phyloP scores from a whole-genome alignment of 805 yeast species.

The Starmera amethionina region DNA sequence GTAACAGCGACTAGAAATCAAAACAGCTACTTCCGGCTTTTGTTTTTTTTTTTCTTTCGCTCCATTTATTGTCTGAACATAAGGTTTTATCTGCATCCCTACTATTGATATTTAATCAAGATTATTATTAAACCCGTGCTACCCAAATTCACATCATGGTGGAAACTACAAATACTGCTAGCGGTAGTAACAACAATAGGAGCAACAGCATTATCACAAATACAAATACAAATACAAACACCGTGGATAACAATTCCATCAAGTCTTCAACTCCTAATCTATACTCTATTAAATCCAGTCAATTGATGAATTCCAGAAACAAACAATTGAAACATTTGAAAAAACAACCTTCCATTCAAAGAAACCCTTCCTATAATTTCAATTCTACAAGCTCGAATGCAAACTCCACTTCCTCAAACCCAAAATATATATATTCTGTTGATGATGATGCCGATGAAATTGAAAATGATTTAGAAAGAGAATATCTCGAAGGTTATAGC shows the following conservation, averaged over 20 bases:
- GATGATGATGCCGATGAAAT: slow-evolving; percentile 76
- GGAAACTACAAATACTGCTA: background rate
- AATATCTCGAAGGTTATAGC: slow-evolving; percentile 61
- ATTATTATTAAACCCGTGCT: too few species aligned
- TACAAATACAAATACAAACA: background rate
- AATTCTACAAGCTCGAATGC: slow-evolving; percentile 2
- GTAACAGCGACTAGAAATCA: too few species aligned
- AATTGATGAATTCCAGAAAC: too few species aligned
- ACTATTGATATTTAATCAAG: background rate
- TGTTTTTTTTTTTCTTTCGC: too few species aligned
- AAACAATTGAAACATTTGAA: slow-evolving; percentile 2
- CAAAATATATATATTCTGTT: slow-evolving; percentile 50
- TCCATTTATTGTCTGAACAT: too few species aligned
- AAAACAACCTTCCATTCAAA: slow-evolving; percentile 14
- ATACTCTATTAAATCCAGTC: background rate
- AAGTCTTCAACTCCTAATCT: too few species aligned
- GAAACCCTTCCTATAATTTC: slow-evolving; percentile 12
- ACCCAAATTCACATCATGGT: too few species aligned
- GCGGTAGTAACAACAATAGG: background rate
- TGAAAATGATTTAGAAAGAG: slow-evolving; percentile 45
- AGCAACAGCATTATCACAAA: background rate
- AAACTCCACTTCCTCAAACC: slow-evolving; percentile 6
- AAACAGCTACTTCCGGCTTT: too few species aligned
- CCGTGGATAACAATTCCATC: background rate
- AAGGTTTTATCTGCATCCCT: background rate